These are phyloP conservation scores for Carex parvula DNA, from an alignment of 176 grass and related monocot species.

Conservation along the genomic window DNA sequence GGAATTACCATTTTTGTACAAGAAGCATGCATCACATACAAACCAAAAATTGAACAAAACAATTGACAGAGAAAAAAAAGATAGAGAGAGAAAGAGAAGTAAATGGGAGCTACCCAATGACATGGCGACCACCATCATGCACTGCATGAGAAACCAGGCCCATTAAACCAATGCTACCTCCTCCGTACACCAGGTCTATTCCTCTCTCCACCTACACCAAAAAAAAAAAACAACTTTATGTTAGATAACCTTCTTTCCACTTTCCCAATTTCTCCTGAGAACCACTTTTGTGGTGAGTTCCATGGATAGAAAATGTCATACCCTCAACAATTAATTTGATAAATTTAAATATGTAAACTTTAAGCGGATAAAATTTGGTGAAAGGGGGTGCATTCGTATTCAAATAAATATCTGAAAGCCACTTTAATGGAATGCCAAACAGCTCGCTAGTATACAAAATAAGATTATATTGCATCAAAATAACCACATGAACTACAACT, in stretches of 20 bases:
- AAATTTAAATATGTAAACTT: background rate
- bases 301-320: slow-evolving; percentile 1
- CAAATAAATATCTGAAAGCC: background rate
- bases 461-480: background rate
- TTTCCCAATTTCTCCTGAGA: slow-evolving; percentile 11
- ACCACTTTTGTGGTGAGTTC: background rate
- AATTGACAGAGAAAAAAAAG: background rate
- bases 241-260: slow-evolving; percentile 14
- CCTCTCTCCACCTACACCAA: slow-evolving; percentile 77
- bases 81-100: slow-evolving; percentile 20
- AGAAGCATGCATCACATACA: slow-evolving; percentile 44
- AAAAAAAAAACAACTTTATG: background rate
- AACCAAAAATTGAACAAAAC: slow-evolving; percentile 33
- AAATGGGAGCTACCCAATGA: slow-evolving; percentile 57
- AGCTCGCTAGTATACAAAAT: background rate
- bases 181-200: slow-evolving; percentile 96
- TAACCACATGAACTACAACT: background rate
- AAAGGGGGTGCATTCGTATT: background rate
- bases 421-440: background rate
- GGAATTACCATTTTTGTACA: slow-evolving; percentile 46
- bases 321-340: background rate
- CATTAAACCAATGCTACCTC: slow-evolving; percentile 96
- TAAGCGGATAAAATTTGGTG: background rate
- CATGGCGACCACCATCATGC: slow-evolving; percentile 96
- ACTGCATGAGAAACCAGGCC: slow-evolving; percentile 91